Conservation (phyloP, 2,329 filamentous ascomycete species). For the Colletotrichum musae region DNA sequence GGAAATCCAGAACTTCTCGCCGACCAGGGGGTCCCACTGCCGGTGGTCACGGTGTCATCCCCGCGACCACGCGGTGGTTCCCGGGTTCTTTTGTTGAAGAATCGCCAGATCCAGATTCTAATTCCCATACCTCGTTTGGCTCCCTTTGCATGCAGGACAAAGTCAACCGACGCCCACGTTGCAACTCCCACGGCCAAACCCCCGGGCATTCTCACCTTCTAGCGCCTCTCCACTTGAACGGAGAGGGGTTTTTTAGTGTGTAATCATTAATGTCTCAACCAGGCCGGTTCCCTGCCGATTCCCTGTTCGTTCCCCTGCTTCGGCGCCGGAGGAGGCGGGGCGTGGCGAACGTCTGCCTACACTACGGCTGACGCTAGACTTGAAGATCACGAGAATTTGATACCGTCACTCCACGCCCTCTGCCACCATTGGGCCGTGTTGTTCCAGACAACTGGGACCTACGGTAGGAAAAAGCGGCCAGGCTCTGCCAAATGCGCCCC, state of each 20-base stretch:
- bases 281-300: constrained; percentile 11
- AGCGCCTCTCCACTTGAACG: not conserved
- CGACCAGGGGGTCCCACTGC: not conserved
- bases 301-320: constrained; percentile 17
- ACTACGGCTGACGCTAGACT: constrained; percentile 11
- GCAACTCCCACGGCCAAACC: not conserved
- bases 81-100: constrained; percentile 7
- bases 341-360: constrained; percentile 18
- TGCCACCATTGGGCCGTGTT: constrained; percentile 5
- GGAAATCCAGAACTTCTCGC: constrained; percentile 6
- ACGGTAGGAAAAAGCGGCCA: constrained; percentile 3
- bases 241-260: not conserved
- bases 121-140: too few species aligned
- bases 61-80: constrained; percentile 1
- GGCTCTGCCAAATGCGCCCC: not conserved
- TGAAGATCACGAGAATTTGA: constrained; percentile 27
- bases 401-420: constrained; percentile 14
- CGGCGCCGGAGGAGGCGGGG: constrained; percentile 11
- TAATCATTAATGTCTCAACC: constrained; percentile 8
- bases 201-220: constrained; percentile 2
- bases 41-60: constrained; percentile 4
- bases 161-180: constrained; percentile 17
- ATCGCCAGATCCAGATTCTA: constrained; percentile 17
- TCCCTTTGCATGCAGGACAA: constrained; percentile 9
- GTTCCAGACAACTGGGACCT: constrained; percentile 7